Conservation (phyloP, 2,329 filamentous ascomycete genomes). For the Pyrenophora tritici-repentis region DNA sequence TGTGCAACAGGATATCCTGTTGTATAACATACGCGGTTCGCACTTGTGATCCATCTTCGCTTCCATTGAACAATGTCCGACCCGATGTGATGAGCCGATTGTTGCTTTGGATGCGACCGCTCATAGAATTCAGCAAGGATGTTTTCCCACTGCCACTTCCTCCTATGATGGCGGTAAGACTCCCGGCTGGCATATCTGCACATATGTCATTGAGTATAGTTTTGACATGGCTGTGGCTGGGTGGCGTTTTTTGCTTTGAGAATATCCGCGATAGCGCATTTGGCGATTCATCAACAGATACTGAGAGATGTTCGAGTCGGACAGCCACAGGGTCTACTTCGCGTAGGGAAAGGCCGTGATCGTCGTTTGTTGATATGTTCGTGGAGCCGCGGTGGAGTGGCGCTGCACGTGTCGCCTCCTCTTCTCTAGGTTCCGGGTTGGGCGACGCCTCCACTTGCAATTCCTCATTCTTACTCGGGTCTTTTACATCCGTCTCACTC, state of each 20-base stretch:
- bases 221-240: slow-evolving; percentile 44
- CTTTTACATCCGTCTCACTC: slow-evolving; percentile 10
- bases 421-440: neutral
- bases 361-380: slow-evolving; percentile 28
- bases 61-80: slow-evolving; percentile 65
- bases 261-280: slow-evolving; percentile 30
- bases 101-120: slow-evolving; percentile 66
- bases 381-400: slow-evolving; percentile 23
- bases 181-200: slow-evolving; percentile 67
- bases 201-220: slow-evolving; percentile 66
- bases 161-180: slow-evolving; percentile 75
- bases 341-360: slow-evolving; percentile 45
- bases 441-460: slow-evolving; percentile 3
- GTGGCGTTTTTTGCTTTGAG: slow-evolving; percentile 33
- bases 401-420: slow-evolving; percentile 6
- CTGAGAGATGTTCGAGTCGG: slow-evolving; percentile 59
- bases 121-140: slow-evolving; percentile 67
- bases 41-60: slow-evolving; percentile 54
- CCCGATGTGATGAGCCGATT: slow-evolving; percentile 61
- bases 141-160: slow-evolving; percentile 73
- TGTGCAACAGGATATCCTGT: slow-evolving; percentile 74
- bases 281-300: slow-evolving; percentile 64
- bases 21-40: slow-evolving; percentile 75
- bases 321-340: slow-evolving; percentile 63
- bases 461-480: neutral